A percentile compares a stretch with the other conserved stretches of the same genome.
Evolutionary conservation across 495 filamentous ascomycete species (phyloP).

Genomic region (Aspergillus panamensis): DNA sequence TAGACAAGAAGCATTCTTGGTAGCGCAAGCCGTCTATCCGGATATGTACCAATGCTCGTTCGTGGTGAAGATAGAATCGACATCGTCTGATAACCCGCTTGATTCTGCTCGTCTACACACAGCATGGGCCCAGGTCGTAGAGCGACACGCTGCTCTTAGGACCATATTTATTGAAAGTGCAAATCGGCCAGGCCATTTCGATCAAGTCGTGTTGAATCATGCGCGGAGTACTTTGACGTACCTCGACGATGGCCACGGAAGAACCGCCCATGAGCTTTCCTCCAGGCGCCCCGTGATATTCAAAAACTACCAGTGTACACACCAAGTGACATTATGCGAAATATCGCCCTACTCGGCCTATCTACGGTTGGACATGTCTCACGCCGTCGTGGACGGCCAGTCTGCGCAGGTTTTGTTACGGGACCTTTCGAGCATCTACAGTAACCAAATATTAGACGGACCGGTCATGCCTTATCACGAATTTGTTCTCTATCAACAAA

Average conservation of each 20-base stretch:
- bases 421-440: constrained; percentile 8
- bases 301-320: constrained; percentile 11
- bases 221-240: not conserved
- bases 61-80: constrained; percentile 2
- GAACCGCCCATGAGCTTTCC: constrained; percentile 1
- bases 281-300: constrained; percentile 5
- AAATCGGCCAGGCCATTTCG: constrained; percentile 5
- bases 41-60: constrained; percentile 11
- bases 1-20: constrained; percentile 12
- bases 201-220: constrained; percentile 8
- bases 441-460: not conserved
- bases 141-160: constrained; percentile 9
- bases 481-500: constrained; percentile 9
- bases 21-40: constrained; percentile 10
- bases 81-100: not conserved
- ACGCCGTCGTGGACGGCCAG: constrained; percentile 12
- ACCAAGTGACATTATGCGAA: constrained; percentile 4
- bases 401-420: constrained; percentile 10
- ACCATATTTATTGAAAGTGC: constrained; percentile 15
- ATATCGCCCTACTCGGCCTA: constrained; percentile 3
- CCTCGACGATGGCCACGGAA: not conserved
- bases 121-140: constrained; percentile 6
- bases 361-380: constrained; percentile 12
- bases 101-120: not conserved
- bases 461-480: constrained; percentile 6